A percentile compares a stretch with the other conserved stretches of the same genome.
These are phyloP conservation scores for Eleusine coracana DNA, from an alignment of 176 grass and related monocot genomes.

Conservation along the genomic window DNA sequence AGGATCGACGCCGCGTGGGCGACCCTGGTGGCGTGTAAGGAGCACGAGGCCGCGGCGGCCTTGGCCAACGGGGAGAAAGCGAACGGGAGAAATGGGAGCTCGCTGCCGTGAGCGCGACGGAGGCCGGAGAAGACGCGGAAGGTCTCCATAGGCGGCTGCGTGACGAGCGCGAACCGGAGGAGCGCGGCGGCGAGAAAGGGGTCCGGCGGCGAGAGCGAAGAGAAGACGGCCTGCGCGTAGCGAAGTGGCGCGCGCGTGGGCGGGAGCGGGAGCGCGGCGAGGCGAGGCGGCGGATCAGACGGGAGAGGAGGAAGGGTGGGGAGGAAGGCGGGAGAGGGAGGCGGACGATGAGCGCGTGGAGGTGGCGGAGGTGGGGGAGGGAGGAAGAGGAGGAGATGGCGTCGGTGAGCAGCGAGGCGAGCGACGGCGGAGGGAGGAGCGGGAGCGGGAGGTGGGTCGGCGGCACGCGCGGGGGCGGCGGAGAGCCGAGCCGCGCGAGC, in stretches of 20 bases:
- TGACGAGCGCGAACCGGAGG: conserved; percentile 51
- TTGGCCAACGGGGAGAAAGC: conserved; percentile 53
- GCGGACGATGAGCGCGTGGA: conserved; percentile 53
- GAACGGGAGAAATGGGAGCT: conserved; percentile 57
- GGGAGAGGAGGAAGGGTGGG: conserved; percentile 48
- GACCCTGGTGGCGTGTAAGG: conserved; percentile 22
- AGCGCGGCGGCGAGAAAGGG: conserved; percentile 55
- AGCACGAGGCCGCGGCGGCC: conserved; percentile 44
- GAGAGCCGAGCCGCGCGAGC: neutral
- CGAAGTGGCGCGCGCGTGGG: conserved; percentile 41
- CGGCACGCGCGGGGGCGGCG: neutral
- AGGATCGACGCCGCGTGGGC: conserved; percentile 36
- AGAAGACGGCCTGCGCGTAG: conserved; percentile 50
- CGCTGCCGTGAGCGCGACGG: conserved; percentile 23
- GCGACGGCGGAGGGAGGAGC: conserved; percentile 42
- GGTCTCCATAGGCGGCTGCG: conserved; percentile 27
- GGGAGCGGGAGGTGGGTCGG: conserved; percentile 38
- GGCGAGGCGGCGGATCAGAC: conserved; percentile 55
- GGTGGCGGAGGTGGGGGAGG: conserved; percentile 48
- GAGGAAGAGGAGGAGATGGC: conserved; percentile 41
- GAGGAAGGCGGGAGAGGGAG: conserved; percentile 13
- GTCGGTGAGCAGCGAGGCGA: conserved; percentile 44
- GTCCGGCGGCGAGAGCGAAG: conserved; percentile 39
- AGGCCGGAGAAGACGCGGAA: conserved; percentile 55
- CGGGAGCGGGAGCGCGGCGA: conserved; percentile 34